Evolutionary conservation across 371 early-diverging fungal species (phyloP).

Genomic region (Apophysomyces elegans): DNA sequence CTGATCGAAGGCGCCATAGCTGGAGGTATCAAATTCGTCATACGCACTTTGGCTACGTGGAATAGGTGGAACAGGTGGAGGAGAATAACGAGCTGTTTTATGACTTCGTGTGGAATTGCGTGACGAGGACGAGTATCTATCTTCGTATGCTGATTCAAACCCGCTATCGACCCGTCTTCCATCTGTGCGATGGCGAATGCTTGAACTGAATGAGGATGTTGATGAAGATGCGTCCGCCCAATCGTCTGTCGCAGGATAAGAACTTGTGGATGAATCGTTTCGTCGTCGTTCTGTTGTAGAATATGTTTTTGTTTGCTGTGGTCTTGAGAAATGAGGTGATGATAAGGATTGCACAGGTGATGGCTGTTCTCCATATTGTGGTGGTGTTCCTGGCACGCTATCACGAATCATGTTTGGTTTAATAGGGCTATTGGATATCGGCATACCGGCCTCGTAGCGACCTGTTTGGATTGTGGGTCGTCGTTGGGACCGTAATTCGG

Average conservation of each 20-base stretch:
- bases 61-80: conserved; percentile 47
- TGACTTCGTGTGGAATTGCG: conserved; percentile 24
- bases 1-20: conserved; percentile 32
- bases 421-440: neutral
- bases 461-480: conserved; percentile 8
- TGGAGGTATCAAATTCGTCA: conserved; percentile 19
- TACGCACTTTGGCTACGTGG: conserved; percentile 16
- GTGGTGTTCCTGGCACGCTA: conserved; percentile 1
- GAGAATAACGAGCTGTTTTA: conserved; percentile 22
- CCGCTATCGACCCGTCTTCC: conserved; percentile 49
- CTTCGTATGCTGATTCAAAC: conserved; percentile 45
- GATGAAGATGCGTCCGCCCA: conserved; percentile 26
- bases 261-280: conserved; percentile 31
- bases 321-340: conserved; percentile 6
- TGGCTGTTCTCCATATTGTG: conserved; percentile 15
- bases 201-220: conserved; percentile 30
- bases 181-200: conserved; percentile 26
- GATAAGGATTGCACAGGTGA: conserved; percentile 9
- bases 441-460: neutral
- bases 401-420: conserved; percentile 10
- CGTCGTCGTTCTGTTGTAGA: conserved; percentile 23
- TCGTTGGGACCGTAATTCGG: conserved; percentile 13
- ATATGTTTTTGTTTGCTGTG: conserved; percentile 13
- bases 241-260: conserved; percentile 33
- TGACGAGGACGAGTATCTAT: conserved; percentile 33